Base-by-base conservation (phyloP, 1,284 basidiomycete genomes). In the Cutaneotrichosporon dermatis region DNA sequence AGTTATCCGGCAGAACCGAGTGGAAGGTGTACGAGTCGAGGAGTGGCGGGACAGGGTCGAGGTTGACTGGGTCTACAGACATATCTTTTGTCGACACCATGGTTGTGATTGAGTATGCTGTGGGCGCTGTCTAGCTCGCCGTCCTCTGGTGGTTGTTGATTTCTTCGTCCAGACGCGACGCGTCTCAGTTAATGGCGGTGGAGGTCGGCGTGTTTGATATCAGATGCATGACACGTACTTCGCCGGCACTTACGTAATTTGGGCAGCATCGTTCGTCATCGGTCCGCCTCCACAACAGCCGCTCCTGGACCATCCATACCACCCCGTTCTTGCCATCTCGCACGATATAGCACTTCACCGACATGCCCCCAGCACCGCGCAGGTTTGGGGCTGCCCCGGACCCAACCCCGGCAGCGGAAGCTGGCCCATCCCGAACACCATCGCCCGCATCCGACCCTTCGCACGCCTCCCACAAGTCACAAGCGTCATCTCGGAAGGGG, bases 21-120 rank as follows among this genome's bases (percentile, higher is more conserved):
- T 93, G 90, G 74, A 90, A 88, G 0, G 88, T 87, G 74, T 94
- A 94, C 0, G 90, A 90, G 36, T 85, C 82, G 4, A 80, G 81
- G 34, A 93, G 80, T 0, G 87, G 81, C 2, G 79, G 80, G 3
- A 82, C 82, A 2, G 85, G 83, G 0, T 75, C 77, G 34, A 85
- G 84, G 11, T 79, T 68, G 58, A 79, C 74, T 4, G 78, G 77
- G 54, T 79, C 76, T 4, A 48, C 43, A 16, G 34, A 35, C 25
- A 25, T 25, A 25, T 25, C 25, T 25, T 25, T 25, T 25, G 25
- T 25, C 36, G 43, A 11, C 36, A 46, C 48, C 10, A 10, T 40
- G 10, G 33, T 15, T 43, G 50, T 33, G 34, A 45, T 8, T 41
- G 16, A n/a, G 7, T 37, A 37, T 13, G 16, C 25, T 39, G 53